Conservation (phyloP, 2,329 filamentous ascomycete species). For the Venturia oleaginea region DNA sequence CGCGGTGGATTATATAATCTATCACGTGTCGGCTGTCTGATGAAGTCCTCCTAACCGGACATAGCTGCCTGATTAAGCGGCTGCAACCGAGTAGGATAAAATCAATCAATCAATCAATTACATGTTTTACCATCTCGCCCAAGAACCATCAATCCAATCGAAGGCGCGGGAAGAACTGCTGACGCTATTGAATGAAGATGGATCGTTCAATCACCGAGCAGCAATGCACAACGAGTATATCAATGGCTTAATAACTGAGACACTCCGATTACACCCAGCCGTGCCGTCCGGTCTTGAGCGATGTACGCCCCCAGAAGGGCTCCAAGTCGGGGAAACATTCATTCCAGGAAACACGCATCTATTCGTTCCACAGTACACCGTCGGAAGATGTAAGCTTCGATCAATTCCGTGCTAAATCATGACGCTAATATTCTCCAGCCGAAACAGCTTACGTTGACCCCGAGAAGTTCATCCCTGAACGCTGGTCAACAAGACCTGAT, state of each 20-base stretch:
- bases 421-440: conserved; percentile 10
- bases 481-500: conserved; percentile 9
- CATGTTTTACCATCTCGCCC: conserved; percentile 13
- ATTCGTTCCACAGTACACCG: conserved; percentile 18
- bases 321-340: conserved; percentile 15
- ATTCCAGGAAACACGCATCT: conserved; percentile 17
- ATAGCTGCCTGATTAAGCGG: no score
- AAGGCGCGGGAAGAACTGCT: background rate
- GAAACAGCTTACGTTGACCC: conserved; percentile 8
- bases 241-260: conserved; percentile 18
- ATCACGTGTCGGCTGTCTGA: no score
- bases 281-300: conserved; percentile 15
- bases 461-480: conserved; percentile 9
- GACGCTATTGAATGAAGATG: background rate
- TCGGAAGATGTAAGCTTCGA: conserved; percentile 8
- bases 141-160: background rate
- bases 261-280: conserved; percentile 17
- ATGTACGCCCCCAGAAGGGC: conserved; percentile 16
- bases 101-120: no score
- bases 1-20: no score
- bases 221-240: conserved; percentile 25
- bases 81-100: no score
- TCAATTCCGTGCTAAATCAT: background rate
- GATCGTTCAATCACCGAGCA: conserved; percentile 17
- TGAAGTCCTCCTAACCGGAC: no score